Evolutionary conservation across 2,329 filamentous ascomycete genomes (phyloP).

Genomic region (Sarocladiaceae sp.): DNA sequence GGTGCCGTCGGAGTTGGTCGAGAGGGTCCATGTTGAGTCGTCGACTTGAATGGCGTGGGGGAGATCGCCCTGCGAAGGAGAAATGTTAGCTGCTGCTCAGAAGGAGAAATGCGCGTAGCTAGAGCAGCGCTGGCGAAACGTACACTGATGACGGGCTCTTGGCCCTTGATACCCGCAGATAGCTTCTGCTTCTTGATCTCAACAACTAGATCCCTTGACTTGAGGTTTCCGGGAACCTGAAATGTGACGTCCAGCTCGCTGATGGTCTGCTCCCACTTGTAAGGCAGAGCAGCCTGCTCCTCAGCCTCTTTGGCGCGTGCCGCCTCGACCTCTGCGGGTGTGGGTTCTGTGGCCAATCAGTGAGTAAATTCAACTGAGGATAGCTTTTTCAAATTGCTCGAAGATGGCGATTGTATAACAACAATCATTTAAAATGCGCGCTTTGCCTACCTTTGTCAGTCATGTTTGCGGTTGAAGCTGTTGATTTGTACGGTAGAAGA

Average conservation of each 20-base stretch:
- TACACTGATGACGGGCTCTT: constrained; percentile 80
- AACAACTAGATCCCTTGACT: constrained; percentile 78
- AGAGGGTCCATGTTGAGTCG: constrained; percentile 92
- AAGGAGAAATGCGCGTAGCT: too few relatives aligned
- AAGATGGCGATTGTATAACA: too few relatives aligned
- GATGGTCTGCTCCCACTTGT: constrained; percentile 97
- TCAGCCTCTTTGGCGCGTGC: constrained; percentile 68
- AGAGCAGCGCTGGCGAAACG: constrained; percentile 19
- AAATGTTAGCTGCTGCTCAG: constrained; percentile 1
- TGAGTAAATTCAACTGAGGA: too few relatives aligned
- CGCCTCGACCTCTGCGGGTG: constrained; percentile 53
- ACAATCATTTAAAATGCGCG: neutral
- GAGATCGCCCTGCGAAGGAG: constrained; percentile 67
- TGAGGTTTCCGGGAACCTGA: constrained; percentile 74
- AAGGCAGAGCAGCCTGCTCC: constrained; percentile 88
- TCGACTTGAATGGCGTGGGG: constrained; percentile 75
- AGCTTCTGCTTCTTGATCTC: constrained; percentile 76
- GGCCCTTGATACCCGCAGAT: constrained; percentile 80
- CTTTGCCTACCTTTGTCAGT: constrained; percentile 13
- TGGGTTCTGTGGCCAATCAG: constrained; percentile 37
- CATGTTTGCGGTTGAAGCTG: constrained; percentile 11
- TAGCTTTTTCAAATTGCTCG: too few relatives aligned
- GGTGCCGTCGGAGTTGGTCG: constrained; percentile 64
- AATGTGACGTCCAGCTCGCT: constrained; percentile 79
- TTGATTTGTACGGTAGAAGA: neutral